Evolutionary conservation across 441 rosid species (phyloP).

Genomic region (Croton laevigatus): DNA sequence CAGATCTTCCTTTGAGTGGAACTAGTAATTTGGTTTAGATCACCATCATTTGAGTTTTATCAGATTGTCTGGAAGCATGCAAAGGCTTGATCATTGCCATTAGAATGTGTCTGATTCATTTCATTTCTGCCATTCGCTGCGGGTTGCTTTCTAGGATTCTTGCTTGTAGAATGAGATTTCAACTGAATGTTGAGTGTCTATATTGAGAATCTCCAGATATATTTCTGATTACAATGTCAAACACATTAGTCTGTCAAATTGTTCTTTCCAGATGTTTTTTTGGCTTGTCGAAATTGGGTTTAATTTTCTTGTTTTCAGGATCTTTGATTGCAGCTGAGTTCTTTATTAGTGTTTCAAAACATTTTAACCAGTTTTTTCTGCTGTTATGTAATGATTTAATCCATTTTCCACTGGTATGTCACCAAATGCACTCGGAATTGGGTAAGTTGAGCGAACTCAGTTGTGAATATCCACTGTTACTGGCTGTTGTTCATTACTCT

Average conservation of each 20-base stretch:
- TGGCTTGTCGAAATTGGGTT: not conserved
- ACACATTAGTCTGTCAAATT: not conserved
- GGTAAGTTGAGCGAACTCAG: not conserved
- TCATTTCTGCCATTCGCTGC: slow-evolving; percentile 6
- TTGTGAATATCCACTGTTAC: not conserved
- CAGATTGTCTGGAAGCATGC: not conserved
- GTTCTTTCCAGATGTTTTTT: slow-evolving; percentile 7
- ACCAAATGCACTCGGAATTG: slow-evolving; percentile 1
- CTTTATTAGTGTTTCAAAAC: not conserved
- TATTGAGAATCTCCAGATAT: slow-evolving; percentile 3
- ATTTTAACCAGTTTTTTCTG: not conserved
- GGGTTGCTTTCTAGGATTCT: not conserved
- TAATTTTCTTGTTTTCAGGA: not conserved
- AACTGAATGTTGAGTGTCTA: slow-evolving; percentile 5
- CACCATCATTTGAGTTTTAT: slow-evolving; percentile 4
- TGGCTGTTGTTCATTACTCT: slow-evolving; percentile 5
- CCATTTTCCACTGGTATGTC: not conserved
- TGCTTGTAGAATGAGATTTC: slow-evolving; percentile 7
- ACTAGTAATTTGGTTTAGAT: slow-evolving; percentile 13
- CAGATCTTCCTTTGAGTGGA: slow-evolving; percentile 18
- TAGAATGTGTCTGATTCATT: slow-evolving; percentile 8
- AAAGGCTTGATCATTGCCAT: slow-evolving; percentile 9
- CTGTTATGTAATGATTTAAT: not conserved
- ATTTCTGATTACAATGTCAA: too few species aligned
- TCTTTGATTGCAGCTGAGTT: not conserved